phyloP scores from a whole-genome alignment of 2,329 filamentous ascomycete species.

The Penicillium digitatum region DNA sequence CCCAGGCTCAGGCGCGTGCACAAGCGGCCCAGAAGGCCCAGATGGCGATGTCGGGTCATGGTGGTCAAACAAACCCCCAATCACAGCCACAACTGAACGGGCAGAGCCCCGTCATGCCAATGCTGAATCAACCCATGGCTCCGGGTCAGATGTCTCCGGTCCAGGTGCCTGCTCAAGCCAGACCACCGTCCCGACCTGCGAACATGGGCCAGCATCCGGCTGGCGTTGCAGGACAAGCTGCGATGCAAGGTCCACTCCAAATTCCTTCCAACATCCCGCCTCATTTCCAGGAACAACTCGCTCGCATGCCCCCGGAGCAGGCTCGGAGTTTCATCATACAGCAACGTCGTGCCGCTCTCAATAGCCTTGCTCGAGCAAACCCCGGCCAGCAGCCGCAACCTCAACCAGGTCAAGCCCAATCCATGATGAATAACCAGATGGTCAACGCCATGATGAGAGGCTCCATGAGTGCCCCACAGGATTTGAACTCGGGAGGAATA shows the following conservation, averaged over 20 bases:
- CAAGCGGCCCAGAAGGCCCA: slow-evolving; percentile 46
- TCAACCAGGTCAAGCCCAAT: slow-evolving; percentile 33
- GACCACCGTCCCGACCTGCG: slow-evolving; percentile 34
- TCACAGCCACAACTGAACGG: slow-evolving; percentile 39
- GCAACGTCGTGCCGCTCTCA: slow-evolving; percentile 33
- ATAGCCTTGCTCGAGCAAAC: slow-evolving; percentile 33
- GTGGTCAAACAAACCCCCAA: slow-evolving; percentile 43
- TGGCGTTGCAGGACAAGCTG: slow-evolving; percentile 28
- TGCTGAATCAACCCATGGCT: slow-evolving; percentile 44
- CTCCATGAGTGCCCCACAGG: slow-evolving; percentile 35
- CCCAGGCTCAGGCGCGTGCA: slow-evolving; percentile 39
- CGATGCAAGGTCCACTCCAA: slow-evolving; percentile 33
- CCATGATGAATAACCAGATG: slow-evolving; percentile 33
- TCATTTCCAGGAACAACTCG: slow-evolving; percentile 34
- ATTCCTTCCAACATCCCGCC: slow-evolving; percentile 37
- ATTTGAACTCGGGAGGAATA: slow-evolving; percentile 27
- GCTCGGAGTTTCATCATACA: slow-evolving; percentile 31
- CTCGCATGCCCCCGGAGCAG: slow-evolving; percentile 37
- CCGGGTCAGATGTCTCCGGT: slow-evolving; percentile 39
- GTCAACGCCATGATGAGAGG: slow-evolving; percentile 34
- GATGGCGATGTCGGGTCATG: slow-evolving; percentile 45
- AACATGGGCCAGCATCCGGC: slow-evolving; percentile 32
- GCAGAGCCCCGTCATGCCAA: slow-evolving; percentile 40
- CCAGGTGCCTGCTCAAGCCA: slow-evolving; percentile 32
- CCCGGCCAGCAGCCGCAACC: slow-evolving; percentile 28